Evolutionary conservation across 73 alveolate genomes (phyloP).

Genomic region (Paramecium biaurelia): DNA sequence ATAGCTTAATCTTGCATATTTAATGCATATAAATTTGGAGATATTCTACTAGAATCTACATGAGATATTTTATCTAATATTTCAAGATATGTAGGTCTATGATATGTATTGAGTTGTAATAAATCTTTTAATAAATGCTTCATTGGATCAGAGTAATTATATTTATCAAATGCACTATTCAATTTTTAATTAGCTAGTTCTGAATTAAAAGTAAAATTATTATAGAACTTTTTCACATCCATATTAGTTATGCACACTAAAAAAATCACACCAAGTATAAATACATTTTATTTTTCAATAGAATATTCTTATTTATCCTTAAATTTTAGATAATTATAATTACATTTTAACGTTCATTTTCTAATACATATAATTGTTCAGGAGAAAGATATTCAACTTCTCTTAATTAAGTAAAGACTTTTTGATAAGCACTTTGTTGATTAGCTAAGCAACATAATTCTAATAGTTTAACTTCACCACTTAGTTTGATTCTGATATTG

Average conservation of each 20-base stretch:
- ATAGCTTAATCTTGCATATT: neutral
- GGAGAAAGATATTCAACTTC: conserved; percentile 41
- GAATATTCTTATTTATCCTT: neutral
- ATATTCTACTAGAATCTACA: conserved; percentile 10
- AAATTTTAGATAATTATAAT: neutral
- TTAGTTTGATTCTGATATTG: neutral
- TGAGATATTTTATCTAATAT: neutral
- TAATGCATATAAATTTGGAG: neutral
- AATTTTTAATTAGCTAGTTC: neutral
- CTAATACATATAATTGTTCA: neutral
- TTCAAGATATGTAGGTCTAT: conserved; percentile 5
- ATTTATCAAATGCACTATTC: neutral
- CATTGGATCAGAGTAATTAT: neutral
- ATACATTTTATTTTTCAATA: conserved; percentile 18
- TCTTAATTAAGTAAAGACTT: neutral
- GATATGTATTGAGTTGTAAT: neutral
- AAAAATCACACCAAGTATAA: conserved; percentile 18
- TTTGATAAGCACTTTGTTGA: neutral
- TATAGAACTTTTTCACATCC: neutral
- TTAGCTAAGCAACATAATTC: conserved; percentile 1
- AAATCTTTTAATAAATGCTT: neutral
- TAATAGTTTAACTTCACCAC: conserved; percentile 4
- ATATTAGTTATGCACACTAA: neutral
- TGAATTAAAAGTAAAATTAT: conserved; percentile 17
- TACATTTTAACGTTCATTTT: conserved; percentile 15